These are phyloP conservation scores for Fusarium equiseti DNA, from an alignment of 2,329 filamentous ascomycete species.

Conservation along the genomic window DNA sequence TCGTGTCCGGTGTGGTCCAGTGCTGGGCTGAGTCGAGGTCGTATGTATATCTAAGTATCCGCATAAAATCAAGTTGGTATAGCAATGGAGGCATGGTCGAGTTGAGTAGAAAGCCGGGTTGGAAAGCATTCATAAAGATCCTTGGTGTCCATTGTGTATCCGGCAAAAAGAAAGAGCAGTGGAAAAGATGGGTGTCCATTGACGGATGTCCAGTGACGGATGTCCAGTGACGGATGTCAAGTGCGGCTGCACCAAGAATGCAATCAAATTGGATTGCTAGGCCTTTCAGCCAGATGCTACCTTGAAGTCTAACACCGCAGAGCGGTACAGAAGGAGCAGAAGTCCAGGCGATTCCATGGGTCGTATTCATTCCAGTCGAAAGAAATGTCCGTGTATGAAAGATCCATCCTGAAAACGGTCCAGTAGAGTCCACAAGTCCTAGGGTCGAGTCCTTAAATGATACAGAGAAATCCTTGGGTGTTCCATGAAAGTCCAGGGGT, in stretches of 20 bases:
- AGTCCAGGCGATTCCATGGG: constrained; percentile 20
- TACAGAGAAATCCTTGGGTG: constrained; percentile 32
- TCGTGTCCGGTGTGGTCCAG: constrained; percentile 29
- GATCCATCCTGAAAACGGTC: constrained; percentile 19
- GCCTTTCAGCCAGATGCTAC: constrained; percentile 36
- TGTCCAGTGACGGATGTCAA: constrained; percentile 23
- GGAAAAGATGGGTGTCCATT: constrained; percentile 19
- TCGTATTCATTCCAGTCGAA: constrained; percentile 29
- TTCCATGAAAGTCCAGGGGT: constrained; percentile 40
- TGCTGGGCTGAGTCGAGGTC: neutral
- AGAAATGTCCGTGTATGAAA: constrained; percentile 12
- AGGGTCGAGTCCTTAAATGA: constrained; percentile 40
- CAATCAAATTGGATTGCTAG: constrained; percentile 53
- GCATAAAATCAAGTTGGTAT: constrained; percentile 42
- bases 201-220: constrained; percentile 7
- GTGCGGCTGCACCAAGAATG: constrained; percentile 49
- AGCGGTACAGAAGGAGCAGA: constrained; percentile 29
- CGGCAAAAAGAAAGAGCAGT: constrained; percentile 13
- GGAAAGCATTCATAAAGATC: constrained; percentile 31
- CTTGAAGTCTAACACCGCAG: constrained; percentile 26
- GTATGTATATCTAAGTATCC: constrained; percentile 21
- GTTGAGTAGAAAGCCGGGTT: constrained; percentile 3
- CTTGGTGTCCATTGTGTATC: constrained; percentile 27
- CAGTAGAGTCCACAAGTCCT: constrained; percentile 22
- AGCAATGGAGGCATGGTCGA: constrained; percentile 32